Evolutionary conservation across 2,329 filamentous ascomycete species (phyloP).

Genomic region (Coniochaeta pulveracea): DNA sequence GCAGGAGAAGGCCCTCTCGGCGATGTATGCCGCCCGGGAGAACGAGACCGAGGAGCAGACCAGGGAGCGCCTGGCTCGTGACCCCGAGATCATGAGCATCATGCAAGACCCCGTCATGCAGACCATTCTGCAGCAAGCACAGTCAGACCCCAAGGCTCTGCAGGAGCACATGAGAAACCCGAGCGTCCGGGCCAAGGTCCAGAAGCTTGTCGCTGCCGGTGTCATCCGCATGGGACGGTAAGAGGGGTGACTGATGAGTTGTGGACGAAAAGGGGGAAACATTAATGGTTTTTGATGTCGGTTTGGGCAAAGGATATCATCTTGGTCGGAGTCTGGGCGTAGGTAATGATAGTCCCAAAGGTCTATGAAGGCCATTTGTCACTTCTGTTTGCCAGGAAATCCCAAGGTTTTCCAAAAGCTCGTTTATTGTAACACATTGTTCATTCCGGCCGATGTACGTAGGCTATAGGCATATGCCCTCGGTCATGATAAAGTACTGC

Average conservation of each 20-base stretch:
- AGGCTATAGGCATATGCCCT: no score
- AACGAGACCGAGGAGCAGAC: constrained; percentile 97
- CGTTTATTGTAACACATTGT: no score
- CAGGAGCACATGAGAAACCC: constrained; percentile 97
- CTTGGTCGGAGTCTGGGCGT: no score
- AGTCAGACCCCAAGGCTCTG: constrained; percentile 81
- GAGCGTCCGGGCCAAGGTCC: constrained; percentile 73
- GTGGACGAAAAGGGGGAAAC: neutral
- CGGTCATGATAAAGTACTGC: no score
- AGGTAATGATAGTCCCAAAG: no score
- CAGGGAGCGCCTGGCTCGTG: constrained; percentile 76
- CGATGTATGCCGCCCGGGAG: constrained; percentile 83
- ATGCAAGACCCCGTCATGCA: constrained; percentile 98
- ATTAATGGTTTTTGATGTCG: no score
- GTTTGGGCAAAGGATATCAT: no score
- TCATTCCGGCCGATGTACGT: no score
- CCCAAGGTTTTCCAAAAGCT: no score
- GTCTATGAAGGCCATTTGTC: no score
- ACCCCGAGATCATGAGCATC: constrained; percentile 89
- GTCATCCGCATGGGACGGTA: constrained; percentile 65
- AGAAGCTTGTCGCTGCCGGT: constrained; percentile 87
- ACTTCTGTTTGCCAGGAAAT: no score
- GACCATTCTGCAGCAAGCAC: constrained; percentile 90
- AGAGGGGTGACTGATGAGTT: neutral
- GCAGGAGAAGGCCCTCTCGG: constrained; percentile 81